These are phyloP conservation scores for Eragrostis curvula DNA, from an alignment of 176 grass and related monocot species.

Conservation along the genomic window DNA sequence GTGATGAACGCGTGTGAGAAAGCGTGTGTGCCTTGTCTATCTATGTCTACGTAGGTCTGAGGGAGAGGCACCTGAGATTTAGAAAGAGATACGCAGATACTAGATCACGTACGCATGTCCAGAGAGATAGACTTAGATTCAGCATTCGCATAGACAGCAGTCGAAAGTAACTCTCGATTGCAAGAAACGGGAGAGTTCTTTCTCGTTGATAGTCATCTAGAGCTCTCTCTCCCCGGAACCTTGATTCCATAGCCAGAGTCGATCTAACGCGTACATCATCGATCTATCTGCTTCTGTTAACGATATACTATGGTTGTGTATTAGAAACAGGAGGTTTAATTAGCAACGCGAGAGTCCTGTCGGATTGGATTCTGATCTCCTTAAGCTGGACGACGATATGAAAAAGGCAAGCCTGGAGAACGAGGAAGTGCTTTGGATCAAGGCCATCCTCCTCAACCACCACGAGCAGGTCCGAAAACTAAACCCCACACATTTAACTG, in stretches of 20 bases:
- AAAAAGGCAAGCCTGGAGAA: constrained; percentile 41
- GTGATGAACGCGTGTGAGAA: background rate
- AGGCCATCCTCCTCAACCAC: constrained; percentile 47
- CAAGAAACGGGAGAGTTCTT: background rate
- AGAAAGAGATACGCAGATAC: too few relatives aligned
- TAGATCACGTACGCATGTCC: too few relatives aligned
- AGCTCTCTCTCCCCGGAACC: background rate
- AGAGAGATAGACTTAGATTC: too few relatives aligned
- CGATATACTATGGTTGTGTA: too few relatives aligned
- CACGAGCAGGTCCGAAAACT: constrained; percentile 50
- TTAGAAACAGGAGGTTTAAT: too few relatives aligned
- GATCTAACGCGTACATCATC: too few relatives aligned
- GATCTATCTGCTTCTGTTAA: background rate
- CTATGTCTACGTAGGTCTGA: too few relatives aligned
- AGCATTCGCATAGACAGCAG: too few relatives aligned
- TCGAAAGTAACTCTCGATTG: background rate
- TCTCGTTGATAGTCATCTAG: too few relatives aligned
- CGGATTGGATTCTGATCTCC: constrained; percentile 24
- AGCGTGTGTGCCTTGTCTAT: too few relatives aligned
- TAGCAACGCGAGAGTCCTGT: background rate
- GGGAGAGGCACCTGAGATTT: too few relatives aligned
- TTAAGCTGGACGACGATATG: constrained; percentile 52
- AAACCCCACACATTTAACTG: background rate
- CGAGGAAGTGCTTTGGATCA: too few relatives aligned
- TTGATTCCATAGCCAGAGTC: background rate